Conservation (phyloP, 768 basidiomycete species). For the Mrakia hoshinonis region DNA sequence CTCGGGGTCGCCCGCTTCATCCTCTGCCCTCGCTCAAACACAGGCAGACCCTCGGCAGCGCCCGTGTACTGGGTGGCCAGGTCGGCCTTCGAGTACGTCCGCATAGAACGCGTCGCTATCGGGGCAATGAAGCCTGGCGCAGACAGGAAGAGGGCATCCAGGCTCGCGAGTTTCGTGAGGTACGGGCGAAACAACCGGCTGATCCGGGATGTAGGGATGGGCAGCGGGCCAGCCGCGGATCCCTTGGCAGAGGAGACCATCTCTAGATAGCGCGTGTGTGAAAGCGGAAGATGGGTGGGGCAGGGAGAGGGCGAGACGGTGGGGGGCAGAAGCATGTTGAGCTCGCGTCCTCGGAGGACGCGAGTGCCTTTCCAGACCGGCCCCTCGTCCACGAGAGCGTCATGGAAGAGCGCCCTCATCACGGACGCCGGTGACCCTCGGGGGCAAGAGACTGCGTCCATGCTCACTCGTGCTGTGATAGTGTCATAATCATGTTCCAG, state of each 20-base stretch:
- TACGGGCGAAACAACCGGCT: slow-evolving; percentile 20
- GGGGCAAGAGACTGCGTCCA: too few species aligned
- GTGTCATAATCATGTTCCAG: too few species aligned
- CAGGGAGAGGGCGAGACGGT: background rate
- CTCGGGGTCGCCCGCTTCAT: slow-evolving; percentile 2
- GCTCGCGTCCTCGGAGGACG: background rate
- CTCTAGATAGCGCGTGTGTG: background rate
- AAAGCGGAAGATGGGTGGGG: background rate
- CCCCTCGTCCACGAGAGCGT: too few species aligned
- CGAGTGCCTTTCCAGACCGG: background rate
- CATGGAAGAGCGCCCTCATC: too few species aligned
- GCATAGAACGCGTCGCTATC: background rate
- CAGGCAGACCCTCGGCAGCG: slow-evolving; percentile 1
- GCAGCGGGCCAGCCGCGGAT: background rate
- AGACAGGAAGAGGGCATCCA: slow-evolving; percentile 11
- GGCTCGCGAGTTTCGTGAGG: background rate
- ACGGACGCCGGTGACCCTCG: too few species aligned
- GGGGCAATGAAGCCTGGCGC: background rate
- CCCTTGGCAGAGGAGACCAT: background rate
- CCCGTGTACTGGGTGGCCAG: slow-evolving; percentile 6
- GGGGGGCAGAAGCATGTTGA: background rate
- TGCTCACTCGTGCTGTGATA: too few species aligned
- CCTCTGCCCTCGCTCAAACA: slow-evolving; percentile 3
- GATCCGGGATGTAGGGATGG: slow-evolving; percentile 12
- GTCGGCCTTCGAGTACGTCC: background rate